Base-by-base conservation (phyloP, 106 monocot species). In the Allium fistulosum region DNA sequence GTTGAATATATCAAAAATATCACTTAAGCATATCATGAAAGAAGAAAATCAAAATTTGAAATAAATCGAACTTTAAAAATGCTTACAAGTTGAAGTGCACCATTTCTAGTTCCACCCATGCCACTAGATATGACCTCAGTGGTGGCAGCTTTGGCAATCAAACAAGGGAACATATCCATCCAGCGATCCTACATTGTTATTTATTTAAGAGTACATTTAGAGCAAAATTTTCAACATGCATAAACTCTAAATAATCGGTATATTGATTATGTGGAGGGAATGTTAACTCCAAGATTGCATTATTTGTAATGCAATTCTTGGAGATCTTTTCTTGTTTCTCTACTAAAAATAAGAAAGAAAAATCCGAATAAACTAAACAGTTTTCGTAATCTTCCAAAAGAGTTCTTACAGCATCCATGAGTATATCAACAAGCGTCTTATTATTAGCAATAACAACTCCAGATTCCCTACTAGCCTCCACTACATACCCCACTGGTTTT, bases 361-460 rank as follows among this genome's bases (percentile, higher is more conserved):
- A 2, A 4, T 37, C 37, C 37, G 37, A 37, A 37, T 37, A 37
- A 37, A 37, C 37, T 37, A 37, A 37, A 37, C 5, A 37, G 4
- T 37, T 0, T 37, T 37, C 2, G 37, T 37, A 37, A 37, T 37
- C 2, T 37, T 37, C 37, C 37, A 37, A 37, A 37, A 37, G 37
- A 37, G 37, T 37, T 37, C 74, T 84, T 52, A 88, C 88, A 9
- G 79, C 78, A 58, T 90, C 85, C 80, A 90, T 83, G 63, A 90
- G 78, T 22, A 80, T 78, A 57, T 90, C 85, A 17, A 85, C 80
- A 17, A 90, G 73, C 2, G 75, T 72, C 53, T 71, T 49, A 73
- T 82, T 74, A 59, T 85, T 83, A 65, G 85, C 77, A 8, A 85
- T 82, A 62, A 90, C 90, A 12, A 82, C 69, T n/a, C 75, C 82